Evolutionary conservation across 2,329 filamentous ascomycete genomes (phyloP).

Genomic region (Hawksworthiomyces lignivorus): DNA sequence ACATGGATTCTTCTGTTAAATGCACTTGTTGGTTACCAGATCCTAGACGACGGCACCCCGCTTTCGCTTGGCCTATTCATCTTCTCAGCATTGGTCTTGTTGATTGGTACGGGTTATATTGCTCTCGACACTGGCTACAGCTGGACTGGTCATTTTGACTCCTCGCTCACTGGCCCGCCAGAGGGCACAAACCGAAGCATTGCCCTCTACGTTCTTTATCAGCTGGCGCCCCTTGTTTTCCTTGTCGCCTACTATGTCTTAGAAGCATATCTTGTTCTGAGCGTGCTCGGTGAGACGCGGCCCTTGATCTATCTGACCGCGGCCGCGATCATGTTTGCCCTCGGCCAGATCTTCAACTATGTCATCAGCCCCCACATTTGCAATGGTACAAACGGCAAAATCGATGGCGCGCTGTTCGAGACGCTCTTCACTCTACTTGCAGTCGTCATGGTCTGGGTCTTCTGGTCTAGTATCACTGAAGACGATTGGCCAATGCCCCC

Average conservation of each 20-base stretch:
- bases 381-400: constrained; percentile 70
- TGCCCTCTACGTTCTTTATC: constrained; percentile 88
- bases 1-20: constrained; percentile 90
- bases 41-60: constrained; percentile 87
- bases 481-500: constrained; percentile 80
- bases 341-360: constrained; percentile 95
- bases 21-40: constrained; percentile 83
- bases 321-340: constrained; percentile 74
- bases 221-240: constrained; percentile 81
- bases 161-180: constrained; percentile 45
- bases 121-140: constrained; percentile 84
- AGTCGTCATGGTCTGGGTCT: constrained; percentile 79
- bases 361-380: constrained; percentile 88
- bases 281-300: constrained; percentile 76
- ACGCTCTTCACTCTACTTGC: constrained; percentile 84
- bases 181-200: constrained; percentile 61
- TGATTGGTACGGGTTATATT: constrained; percentile 91
- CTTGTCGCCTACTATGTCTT: constrained; percentile 81
- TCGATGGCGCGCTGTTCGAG: constrained; percentile 89
- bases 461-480: constrained; percentile 99
- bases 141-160: constrained; percentile 74
- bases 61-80: constrained; percentile 71
- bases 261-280: constrained; percentile 74
- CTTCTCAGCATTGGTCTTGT: constrained; percentile 61
- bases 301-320: constrained; percentile 83